Base-by-base conservation (phyloP, 139 green algal species). In the Coelastrella sp. region DNA sequence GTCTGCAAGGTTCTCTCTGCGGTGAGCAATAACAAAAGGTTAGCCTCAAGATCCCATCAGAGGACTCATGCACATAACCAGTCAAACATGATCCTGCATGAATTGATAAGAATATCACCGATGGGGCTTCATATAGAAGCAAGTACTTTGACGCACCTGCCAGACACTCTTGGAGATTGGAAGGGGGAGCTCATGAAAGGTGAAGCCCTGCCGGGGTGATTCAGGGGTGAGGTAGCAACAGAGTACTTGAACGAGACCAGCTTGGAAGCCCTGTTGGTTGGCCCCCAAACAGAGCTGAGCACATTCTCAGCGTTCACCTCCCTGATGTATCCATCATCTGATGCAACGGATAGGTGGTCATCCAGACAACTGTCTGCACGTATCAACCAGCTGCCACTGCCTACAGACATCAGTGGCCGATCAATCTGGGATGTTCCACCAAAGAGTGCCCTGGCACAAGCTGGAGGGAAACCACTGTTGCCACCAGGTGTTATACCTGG, bases 161-260 rank as follows among this genome's bases (percentile, higher is more conserved):
- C 27, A 32, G 25, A 21, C 5, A 59, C 34, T n/a, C 80, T 68
- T 21, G 80, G 80, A 34, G 80, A 80, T 17, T 23, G 21, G 35
- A 86, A 79, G 0, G 80, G 80, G 6, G 80, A 86, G 2, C 25
- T 7, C 11, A 27, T 81, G 51, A 81, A 81, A 2, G 74, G 74
- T 35, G 51, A 69, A 11, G 74, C 50, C 40, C 78, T 62, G 15
- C 80, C 80, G 11, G 80, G 48, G 35, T 79, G 80, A 43, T 66
- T 78, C 34, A 86, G 50, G n/a, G 80, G 80, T 15, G 80, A 86
- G 23, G 67, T 86, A 0, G 80, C 80, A 4, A 34, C 67, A 38
- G 64, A 79, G 80, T 86, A 86, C 48, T 86, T 86, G 80, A 86
- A 86, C 0, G 35, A 38, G 32, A 79, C 19, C 80, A 86, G 66